phyloP scores from a whole-genome alignment of 176 grass and related monocot genomes.

The Eleusine coracana region DNA sequence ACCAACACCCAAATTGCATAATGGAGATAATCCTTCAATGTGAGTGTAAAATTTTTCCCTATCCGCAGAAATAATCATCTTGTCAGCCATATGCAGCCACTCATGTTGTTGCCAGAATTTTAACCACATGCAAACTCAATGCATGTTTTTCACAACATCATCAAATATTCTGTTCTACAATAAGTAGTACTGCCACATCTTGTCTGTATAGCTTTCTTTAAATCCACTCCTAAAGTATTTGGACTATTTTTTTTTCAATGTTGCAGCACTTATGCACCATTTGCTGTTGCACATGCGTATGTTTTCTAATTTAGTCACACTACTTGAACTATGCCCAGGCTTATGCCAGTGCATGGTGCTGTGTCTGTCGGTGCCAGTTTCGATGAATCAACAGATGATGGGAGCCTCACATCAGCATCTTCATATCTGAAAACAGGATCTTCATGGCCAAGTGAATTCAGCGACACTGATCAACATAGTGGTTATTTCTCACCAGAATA shows the following conservation, averaged over 20 bases:
- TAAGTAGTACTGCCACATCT: slow-evolving; percentile 4
- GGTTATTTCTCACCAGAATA: slow-evolving; percentile 47
- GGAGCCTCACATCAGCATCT: slow-evolving; percentile 39
- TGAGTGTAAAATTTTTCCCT: slow-evolving; percentile 14
- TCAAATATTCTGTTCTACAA: not conserved
- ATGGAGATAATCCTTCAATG: slow-evolving; percentile 21
- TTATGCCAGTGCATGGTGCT: slow-evolving; percentile 18
- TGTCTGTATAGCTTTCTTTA: slow-evolving; percentile 6
- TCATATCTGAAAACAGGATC: slow-evolving; percentile 40
- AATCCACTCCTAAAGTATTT: not conserved
- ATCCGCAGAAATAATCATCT: slow-evolving; percentile 8
- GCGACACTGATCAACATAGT: slow-evolving; percentile 22
- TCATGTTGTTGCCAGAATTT: not conserved
- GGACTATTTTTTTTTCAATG: slow-evolving; percentile 13
- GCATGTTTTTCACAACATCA: not conserved
- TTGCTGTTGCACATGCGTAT: not conserved
- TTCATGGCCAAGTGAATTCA: slow-evolving; percentile 65
- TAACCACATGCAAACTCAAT: not conserved
- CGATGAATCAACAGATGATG: slow-evolving; percentile 45
- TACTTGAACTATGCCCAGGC: slow-evolving; percentile 37
- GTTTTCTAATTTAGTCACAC: slow-evolving; percentile 14
- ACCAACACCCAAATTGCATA: slow-evolving; percentile 7
- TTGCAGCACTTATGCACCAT: not conserved
- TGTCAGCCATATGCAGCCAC: not conserved
- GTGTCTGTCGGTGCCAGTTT: slow-evolving; percentile 34